These are phyloP conservation scores for Heracleum sosnowskyi DNA, from an alignment of 129 eudicot genomes.

Conservation along the genomic window DNA sequence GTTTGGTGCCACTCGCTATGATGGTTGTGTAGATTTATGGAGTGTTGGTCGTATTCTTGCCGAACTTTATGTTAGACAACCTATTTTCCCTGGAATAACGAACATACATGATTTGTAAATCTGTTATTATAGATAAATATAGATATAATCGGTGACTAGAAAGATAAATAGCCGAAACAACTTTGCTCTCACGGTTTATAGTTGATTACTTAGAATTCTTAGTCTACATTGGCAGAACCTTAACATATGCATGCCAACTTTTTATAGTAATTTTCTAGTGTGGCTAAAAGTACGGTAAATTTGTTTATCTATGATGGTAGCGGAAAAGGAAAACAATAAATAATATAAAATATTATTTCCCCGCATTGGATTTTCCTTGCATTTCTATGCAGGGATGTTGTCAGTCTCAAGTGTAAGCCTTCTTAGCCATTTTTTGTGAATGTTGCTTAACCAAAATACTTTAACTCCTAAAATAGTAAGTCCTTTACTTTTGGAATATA, in stretches of 20 bases:
- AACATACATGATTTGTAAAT: slow-evolving; percentile 25
- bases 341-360: neutral
- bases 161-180: too few species aligned
- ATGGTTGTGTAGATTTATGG: slow-evolving; percentile 86
- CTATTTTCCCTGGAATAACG: slow-evolving; percentile 53
- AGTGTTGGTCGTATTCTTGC: slow-evolving; percentile 61
- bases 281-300: too few species aligned
- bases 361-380: neutral
- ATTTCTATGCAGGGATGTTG: neutral
- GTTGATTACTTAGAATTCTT: neutral
- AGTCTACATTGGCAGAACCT: neutral
- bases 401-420: neutral
- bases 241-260: neutral
- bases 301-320: too few species aligned
- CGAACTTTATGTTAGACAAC: slow-evolving; percentile 47
- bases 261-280: neutral
- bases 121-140: too few species aligned
- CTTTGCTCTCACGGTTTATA: too few species aligned
- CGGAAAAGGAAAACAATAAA: too few species aligned
- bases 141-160: too few species aligned
- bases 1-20: slow-evolving; percentile 87
- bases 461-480: neutral
- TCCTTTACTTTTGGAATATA: neutral
- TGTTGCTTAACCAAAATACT: neutral
- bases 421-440: neutral